phyloP scores from a whole-genome alignment of 2,329 filamentous ascomycete genomes.

The Hymenoscyphus salicellus region DNA sequence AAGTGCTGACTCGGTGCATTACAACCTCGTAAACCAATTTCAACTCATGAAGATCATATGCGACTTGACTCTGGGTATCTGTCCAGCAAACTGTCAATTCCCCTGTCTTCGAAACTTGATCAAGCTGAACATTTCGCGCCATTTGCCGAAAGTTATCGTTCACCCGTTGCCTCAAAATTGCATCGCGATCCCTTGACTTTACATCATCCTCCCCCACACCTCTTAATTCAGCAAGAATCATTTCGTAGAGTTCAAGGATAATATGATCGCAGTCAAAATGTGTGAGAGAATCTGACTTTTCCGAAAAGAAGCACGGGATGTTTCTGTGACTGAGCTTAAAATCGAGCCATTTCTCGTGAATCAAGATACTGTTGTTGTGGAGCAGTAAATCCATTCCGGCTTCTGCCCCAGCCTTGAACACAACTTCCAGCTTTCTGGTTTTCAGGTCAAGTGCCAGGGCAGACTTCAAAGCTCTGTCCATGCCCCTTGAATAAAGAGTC shows the following conservation, averaged over 20 bases:
- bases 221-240: slow-evolving; percentile 9
- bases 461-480: slow-evolving; percentile 22
- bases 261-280: slow-evolving; percentile 20
- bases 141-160: slow-evolving; percentile 19
- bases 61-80: slow-evolving; percentile 6
- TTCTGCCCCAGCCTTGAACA: slow-evolving; percentile 22
- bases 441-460: slow-evolving; percentile 22
- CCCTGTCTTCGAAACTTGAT: background rate
- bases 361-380: slow-evolving; percentile 11
- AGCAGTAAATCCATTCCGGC: slow-evolving; percentile 23
- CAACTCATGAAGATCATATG: slow-evolving; percentile 6
- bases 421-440: slow-evolving; percentile 18
- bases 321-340: slow-evolving; percentile 19
- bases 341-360: slow-evolving; percentile 32
- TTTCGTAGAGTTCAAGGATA: slow-evolving; percentile 9
- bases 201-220: background rate
- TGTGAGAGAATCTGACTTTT: background rate
- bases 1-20: slow-evolving; percentile 22
- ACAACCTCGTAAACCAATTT: slow-evolving; percentile 14
- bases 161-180: slow-evolving; percentile 2
- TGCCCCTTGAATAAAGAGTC: slow-evolving; percentile 18
- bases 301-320: slow-evolving; percentile 12
- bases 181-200: background rate
- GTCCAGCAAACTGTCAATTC: slow-evolving; percentile 11
- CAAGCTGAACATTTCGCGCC: slow-evolving; percentile 11